Percentiles rank a stretch among this genome's conserved stretches.
phyloP scores from a whole-genome alignment of 805 yeast genomes.

The Candida oleophila region DNA sequence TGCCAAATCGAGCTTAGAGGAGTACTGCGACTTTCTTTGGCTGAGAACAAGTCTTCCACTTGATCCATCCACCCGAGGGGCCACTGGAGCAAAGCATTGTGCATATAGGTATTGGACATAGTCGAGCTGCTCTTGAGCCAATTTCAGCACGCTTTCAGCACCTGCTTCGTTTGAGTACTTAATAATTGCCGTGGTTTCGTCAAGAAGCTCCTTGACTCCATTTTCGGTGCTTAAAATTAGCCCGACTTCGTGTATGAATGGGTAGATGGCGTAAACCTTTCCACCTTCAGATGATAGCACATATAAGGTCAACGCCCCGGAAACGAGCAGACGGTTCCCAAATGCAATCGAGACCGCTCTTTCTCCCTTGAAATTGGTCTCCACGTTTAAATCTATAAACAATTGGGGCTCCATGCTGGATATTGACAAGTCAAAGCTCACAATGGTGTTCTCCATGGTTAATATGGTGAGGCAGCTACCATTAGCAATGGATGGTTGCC shows the following conservation, averaged over 20 bases:
- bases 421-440: conserved; percentile 18
- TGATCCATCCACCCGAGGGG: neutral
- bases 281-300: conserved; percentile 17
- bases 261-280: conserved; percentile 26
- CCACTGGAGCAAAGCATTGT: conserved; percentile 10
- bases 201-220: conserved; percentile 13
- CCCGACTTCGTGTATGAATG: conserved; percentile 19
- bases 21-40: neutral
- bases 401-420: conserved; percentile 18
- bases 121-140: conserved; percentile 16
- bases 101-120: conserved; percentile 12
- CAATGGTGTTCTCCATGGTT: conserved; percentile 7
- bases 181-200: conserved; percentile 12
- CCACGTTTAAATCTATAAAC: conserved; percentile 14
- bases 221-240: conserved; percentile 16
- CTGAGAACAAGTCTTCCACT: conserved; percentile 1
- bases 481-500: conserved; percentile 22
- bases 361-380: conserved; percentile 10
- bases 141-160: conserved; percentile 11
- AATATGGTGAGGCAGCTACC: conserved; percentile 26
- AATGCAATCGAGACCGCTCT: conserved; percentile 25
- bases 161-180: conserved; percentile 10
- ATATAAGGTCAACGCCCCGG: conserved; percentile 31
- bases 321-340: conserved; percentile 22
- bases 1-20: neutral